Conservation (phyloP, 257 asterid species). For the Leptodermis oblonga region DNA sequence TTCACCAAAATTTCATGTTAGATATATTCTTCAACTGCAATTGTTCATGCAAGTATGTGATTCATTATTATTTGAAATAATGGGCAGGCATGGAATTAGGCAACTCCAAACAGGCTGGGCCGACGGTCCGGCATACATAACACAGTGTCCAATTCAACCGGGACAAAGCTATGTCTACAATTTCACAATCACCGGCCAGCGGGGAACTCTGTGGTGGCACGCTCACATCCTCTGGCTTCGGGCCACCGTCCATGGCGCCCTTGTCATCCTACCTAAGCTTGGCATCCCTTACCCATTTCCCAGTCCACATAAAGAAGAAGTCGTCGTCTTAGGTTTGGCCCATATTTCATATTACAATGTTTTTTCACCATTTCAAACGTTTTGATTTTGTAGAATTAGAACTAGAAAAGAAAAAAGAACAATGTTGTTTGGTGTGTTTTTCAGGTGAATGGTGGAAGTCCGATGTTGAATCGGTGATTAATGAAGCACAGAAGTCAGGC, state of each 20-base stretch:
- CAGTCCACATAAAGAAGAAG: constrained; percentile 25
- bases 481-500: constrained; percentile 49
- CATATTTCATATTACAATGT: neutral
- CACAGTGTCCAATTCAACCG: constrained; percentile 39
- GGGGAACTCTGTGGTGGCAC: constrained; percentile 43
- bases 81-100: constrained; percentile 35
- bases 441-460: constrained; percentile 94
- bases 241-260: constrained; percentile 40
- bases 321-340: constrained; percentile 36
- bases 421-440: neutral
- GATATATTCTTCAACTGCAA: no score
- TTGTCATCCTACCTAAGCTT: constrained; percentile 32
- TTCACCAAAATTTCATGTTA: no score
- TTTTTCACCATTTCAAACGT: neutral
- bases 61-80: neutral
- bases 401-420: neutral
- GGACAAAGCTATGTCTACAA: constrained; percentile 30
- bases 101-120: constrained; percentile 42
- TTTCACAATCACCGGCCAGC: constrained; percentile 33
- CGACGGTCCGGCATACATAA: constrained; percentile 40
- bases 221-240: constrained; percentile 46
- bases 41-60: no score
- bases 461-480: constrained; percentile 62
- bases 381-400: neutral
- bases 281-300: constrained; percentile 34